A percentile compares a stretch with the other conserved stretches of the same genome.
Conservation (phyloP, 805 yeast species). For the Pichia exigua region DNA sequence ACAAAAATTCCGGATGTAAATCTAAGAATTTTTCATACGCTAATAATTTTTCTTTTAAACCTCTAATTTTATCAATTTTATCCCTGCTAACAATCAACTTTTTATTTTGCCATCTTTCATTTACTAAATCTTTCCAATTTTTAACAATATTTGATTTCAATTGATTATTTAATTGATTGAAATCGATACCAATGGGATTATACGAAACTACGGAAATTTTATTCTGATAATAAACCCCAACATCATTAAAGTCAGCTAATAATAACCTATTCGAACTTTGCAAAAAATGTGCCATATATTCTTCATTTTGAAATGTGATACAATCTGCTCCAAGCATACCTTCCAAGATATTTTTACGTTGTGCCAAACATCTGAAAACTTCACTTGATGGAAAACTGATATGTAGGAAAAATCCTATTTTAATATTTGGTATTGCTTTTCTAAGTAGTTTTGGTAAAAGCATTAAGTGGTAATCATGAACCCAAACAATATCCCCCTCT, state of each 20-base stretch:
- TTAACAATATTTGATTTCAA: slow-evolving; percentile 40
- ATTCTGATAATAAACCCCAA: slow-evolving; percentile 54
- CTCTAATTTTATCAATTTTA: slow-evolving; percentile 79
- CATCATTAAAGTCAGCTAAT: slow-evolving; percentile 69
- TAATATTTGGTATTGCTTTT: slow-evolving; percentile 65
- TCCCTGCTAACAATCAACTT: slow-evolving; percentile 79
- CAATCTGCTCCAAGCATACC: slow-evolving; percentile 89
- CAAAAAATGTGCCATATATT: slow-evolving; percentile 86
- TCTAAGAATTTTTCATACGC: slow-evolving; percentile 78
- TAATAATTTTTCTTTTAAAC: slow-evolving; percentile 75
- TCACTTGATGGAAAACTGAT: slow-evolving; percentile 94
- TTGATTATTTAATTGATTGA: slow-evolving; percentile 41
- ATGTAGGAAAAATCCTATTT: slow-evolving; percentile 87
- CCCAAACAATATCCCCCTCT: slow-evolving; percentile 77
- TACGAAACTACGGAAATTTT: slow-evolving; percentile 47
- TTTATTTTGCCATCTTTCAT: slow-evolving; percentile 70
- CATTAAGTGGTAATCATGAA: slow-evolving; percentile 89
- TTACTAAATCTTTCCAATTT: slow-evolving; percentile 62
- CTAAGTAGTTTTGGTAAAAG: slow-evolving; percentile 82
- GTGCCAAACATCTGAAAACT: slow-evolving; percentile 90
- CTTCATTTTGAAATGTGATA: slow-evolving; percentile 84
- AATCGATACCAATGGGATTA: slow-evolving; percentile 77
- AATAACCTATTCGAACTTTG: slow-evolving; percentile 83
- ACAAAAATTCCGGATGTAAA: slow-evolving; percentile 63
- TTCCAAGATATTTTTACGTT: slow-evolving; percentile 61